Evolutionary conservation across 202 grass and related monocot genomes (phyloP).

Genomic region (Bolboschoenoplectus hybrid): DNA sequence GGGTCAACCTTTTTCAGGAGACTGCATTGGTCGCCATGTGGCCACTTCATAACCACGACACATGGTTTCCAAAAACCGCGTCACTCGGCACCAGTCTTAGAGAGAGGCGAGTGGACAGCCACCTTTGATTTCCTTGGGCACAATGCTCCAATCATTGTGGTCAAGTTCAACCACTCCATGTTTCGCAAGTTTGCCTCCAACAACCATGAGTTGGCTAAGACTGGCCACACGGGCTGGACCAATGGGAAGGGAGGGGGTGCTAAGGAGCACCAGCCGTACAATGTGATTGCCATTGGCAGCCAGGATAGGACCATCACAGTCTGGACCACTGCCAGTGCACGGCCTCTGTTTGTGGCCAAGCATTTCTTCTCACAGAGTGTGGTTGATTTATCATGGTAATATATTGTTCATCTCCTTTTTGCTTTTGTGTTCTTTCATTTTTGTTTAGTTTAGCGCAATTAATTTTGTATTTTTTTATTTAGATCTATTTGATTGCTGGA

Average conservation of each 20-base stretch:
- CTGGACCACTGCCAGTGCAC: conserved; percentile 95
- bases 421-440: neutral
- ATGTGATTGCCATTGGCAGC: conserved; percentile 98
- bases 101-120: conserved; percentile 92
- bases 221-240: conserved; percentile 63
- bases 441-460: neutral
- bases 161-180: conserved; percentile 97
- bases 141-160: conserved; percentile 86
- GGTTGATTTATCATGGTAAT: conserved; percentile 98
- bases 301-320: conserved; percentile 99
- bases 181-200: conserved; percentile 75
- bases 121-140: conserved; percentile 99
- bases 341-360: conserved; percentile 95
- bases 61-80: conserved; percentile 99
- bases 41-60: conserved; percentile 96
- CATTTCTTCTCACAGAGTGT: conserved; percentile 99
- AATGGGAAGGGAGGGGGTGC: conserved; percentile 73
- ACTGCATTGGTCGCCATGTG: conserved; percentile 95
- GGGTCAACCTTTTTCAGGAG: conserved; percentile 98
- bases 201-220: conserved; percentile 57
- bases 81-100: conserved; percentile 96
- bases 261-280: conserved; percentile 85
- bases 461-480: neutral
- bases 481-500: neutral
- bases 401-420: neutral